Conservation (phyloP, 768 basidiomycete species). For the Rhodosporidiobolus sp. region DNA sequence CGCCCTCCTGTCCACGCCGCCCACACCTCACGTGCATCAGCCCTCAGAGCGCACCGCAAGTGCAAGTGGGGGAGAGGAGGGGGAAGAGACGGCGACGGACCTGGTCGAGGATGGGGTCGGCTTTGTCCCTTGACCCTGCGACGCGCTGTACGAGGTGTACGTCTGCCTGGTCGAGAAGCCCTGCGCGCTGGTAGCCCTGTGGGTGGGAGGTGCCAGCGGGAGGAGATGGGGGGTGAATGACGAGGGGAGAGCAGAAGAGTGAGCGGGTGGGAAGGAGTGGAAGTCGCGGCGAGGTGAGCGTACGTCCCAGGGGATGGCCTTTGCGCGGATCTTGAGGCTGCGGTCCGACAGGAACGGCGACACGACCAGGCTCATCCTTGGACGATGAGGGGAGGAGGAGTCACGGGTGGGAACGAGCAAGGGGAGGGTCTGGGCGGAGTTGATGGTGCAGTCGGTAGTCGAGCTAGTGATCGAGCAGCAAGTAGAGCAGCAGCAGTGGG, state of each 20-base stretch:
- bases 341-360: constrained; percentile 73
- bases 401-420: too few relatives aligned
- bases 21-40: not conserved
- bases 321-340: constrained; percentile 80
- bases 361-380: too few relatives aligned
- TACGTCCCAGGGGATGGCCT: constrained; percentile 96
- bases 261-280: not conserved
- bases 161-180: constrained; percentile 81
- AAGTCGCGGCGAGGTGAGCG: constrained; percentile 31
- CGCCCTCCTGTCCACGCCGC: constrained; percentile 65
- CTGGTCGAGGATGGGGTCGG: constrained; percentile 36
- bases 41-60: too few relatives aligned
- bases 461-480: too few relatives aligned
- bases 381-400: too few relatives aligned
- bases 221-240: not conserved
- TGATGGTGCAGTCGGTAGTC: too few relatives aligned
- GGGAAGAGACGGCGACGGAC: constrained; percentile 22
- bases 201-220: not conserved
- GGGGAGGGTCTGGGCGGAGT: too few relatives aligned
- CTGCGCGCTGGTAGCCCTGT: constrained; percentile 93
- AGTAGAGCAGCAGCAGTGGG: too few relatives aligned
- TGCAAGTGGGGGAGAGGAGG: not conserved
- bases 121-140: constrained; percentile 65
- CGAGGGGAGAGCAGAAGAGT: not conserved
- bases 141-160: constrained; percentile 83